Base-by-base conservation (phyloP, 495 filamentous ascomycete species). In the Xanthoparmelia taractica region DNA sequence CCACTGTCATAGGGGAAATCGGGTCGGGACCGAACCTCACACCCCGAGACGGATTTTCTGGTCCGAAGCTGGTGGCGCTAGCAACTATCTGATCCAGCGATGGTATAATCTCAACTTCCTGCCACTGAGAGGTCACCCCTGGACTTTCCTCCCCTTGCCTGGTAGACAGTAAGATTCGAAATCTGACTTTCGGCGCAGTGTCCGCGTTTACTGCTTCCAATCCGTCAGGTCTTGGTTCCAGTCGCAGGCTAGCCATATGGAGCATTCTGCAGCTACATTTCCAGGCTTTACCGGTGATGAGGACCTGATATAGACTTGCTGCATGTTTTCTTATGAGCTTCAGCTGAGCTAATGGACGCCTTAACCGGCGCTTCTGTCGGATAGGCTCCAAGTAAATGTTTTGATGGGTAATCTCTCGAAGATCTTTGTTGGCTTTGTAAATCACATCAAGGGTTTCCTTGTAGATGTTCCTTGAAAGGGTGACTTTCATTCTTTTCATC, bases 401-500 rank as follows among this genome's bases (percentile, higher is more conserved):
- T 63, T 72, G 54, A 65, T 58, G 36, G 13, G 47, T 69, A 12
- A 62, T 52, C 2, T 65, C 54, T 58, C 66, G 61, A 25, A 69
- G 62, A 50, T 65, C 58, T 23, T 47, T 63, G 20, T 74, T 74
- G 13, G 63, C 66, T 37, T 57, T 67, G 8, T 68, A 59, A 17
- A 74, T 71, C 17, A 58, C 47, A 7, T 60, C 43, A 0, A 74
- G 41, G 2, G 68, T 45, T 31, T 70, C 60, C 41, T 67, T 62
- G 52, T 74, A 68, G 29, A 70, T 60, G 12, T 63, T 65, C 13
- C 70, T 70, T 5, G 64, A 68, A 8, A 77, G 33, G 10, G 57
- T 63, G 12, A 64, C 15, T 64, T 67, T 69, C 8, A 74, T 59
- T 15, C 56, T 50, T 36, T 65, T 73, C 61, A 64, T 63, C 34